Conservation (phyloP, 192 early-diverging fungal genomes). For the Umbelopsis sp. region DNA sequence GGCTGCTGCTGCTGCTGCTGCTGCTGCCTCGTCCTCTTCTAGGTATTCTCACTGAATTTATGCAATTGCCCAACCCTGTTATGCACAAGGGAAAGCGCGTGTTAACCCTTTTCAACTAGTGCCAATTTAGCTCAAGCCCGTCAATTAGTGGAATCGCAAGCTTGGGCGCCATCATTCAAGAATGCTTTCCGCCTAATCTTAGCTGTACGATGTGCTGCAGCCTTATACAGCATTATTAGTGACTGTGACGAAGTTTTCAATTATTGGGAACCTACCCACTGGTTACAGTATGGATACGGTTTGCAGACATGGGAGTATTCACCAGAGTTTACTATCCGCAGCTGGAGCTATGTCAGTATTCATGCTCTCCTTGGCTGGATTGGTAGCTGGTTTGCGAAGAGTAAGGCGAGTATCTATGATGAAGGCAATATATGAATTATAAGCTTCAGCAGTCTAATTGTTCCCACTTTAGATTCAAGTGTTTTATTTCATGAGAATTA, state of each 20-base stretch:
- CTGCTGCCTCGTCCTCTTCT: background rate
- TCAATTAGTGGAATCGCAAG: slow-evolving; percentile 27
- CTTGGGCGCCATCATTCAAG: slow-evolving; percentile 26
- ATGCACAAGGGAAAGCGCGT: too few species aligned
- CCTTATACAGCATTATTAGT: slow-evolving; percentile 56
- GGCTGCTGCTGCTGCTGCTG: background rate
- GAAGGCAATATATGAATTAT: background rate
- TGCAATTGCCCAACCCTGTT: background rate
- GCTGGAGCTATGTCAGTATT: slow-evolving; percentile 76
- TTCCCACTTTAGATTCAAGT: slow-evolving; percentile 53
- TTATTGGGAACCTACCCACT: slow-evolving; percentile 96
- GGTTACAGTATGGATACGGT: slow-evolving; percentile 80
- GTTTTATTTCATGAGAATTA: slow-evolving; percentile 75
- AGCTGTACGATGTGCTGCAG: slow-evolving; percentile 53
- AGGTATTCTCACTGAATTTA: background rate
- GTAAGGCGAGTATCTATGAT: slow-evolving; percentile 37
- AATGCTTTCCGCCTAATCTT: slow-evolving; percentile 56
- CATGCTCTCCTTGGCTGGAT: slow-evolving; percentile 54
- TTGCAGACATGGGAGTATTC: slow-evolving; percentile 98
- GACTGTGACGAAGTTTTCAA: slow-evolving; percentile 94
- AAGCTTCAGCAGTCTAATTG: background rate
- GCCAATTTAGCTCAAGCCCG: background rate
- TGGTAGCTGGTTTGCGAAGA: slow-evolving; percentile 42
- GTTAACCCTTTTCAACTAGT: background rate
- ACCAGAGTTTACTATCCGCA: slow-evolving; percentile 84